These are phyloP conservation scores for Boletellus dicymbophilus DNA, from an alignment of 1,284 basidiomycete species.

Conservation along the genomic window DNA sequence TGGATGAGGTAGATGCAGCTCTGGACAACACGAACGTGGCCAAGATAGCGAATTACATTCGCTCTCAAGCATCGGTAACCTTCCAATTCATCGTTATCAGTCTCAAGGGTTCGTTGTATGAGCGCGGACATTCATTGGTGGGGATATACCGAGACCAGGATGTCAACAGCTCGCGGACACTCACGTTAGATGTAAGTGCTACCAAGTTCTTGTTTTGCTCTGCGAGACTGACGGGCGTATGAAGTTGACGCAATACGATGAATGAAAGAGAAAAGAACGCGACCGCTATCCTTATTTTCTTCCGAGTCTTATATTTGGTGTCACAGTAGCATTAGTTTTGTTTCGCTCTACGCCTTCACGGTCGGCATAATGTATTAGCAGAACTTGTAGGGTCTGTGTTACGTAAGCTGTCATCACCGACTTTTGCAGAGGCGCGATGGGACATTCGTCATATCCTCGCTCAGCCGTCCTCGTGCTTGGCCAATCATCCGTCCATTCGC, in stretches of 20 bases:
- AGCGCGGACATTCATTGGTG: constrained; percentile 88
- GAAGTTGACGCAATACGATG: constrained; percentile 43
- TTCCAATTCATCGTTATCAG: constrained; percentile 99
- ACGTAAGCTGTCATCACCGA: constrained; percentile 11
- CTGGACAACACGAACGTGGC: constrained; percentile 96
- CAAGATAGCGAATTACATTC: constrained; percentile 90
- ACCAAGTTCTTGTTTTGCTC: background rate
- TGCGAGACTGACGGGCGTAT: constrained; percentile 7
- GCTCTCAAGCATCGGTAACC: constrained; percentile 70
- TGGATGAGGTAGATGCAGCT: constrained; percentile 98
- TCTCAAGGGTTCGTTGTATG: constrained; percentile 89
- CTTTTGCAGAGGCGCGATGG: constrained; percentile 19
- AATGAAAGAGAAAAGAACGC: constrained; percentile 21
- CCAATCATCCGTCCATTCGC: constrained; percentile 60
- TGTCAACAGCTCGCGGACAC: constrained; percentile 84
- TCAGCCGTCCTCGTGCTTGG: constrained; percentile 68
- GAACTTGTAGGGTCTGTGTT: background rate
- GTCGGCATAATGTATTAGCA: no score
- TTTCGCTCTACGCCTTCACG: background rate
- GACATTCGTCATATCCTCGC: constrained; percentile 48
- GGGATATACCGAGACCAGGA: constrained; percentile 96
- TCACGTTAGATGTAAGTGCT: constrained; percentile 85
- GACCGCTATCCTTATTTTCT: constrained; percentile 30
- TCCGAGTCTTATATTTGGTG: no score
- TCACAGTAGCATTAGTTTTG: no score